These are phyloP conservation scores for Filobasidium wieringae DNA, from an alignment of 768 basidiomycete genomes.

Conservation along the genomic window DNA sequence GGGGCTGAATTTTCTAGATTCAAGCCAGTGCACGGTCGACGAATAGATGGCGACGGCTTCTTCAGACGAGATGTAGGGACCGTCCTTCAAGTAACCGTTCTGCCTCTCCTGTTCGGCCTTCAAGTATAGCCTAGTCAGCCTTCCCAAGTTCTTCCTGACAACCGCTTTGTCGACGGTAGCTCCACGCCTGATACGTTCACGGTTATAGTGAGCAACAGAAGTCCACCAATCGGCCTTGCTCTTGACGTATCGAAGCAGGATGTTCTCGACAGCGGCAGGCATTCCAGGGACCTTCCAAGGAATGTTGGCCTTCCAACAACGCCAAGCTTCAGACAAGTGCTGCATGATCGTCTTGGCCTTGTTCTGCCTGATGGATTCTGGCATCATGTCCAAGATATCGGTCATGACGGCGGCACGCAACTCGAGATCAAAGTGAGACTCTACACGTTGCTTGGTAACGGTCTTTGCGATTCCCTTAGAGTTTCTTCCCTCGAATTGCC, in stretches of 20 bases:
- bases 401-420: slow-evolving; percentile 98
- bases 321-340: slow-evolving; percentile 95
- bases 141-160: slow-evolving; percentile 96
- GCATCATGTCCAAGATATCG: slow-evolving; percentile 99
- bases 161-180: slow-evolving; percentile 62
- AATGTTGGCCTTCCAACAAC: slow-evolving; percentile 62
- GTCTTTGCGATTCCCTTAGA: slow-evolving; percentile 88
- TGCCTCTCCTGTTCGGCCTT: slow-evolving; percentile 99
- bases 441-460: slow-evolving; percentile 96
- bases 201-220: slow-evolving; percentile 96
- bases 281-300: slow-evolving; percentile 99
- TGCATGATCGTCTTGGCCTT: slow-evolving; percentile 99
- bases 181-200: slow-evolving; percentile 86
- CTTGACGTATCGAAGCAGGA: slow-evolving; percentile 97
- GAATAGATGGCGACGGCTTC: slow-evolving; percentile 99
- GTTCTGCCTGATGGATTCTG: slow-evolving; percentile 83
- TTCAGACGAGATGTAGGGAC: slow-evolving; percentile 96
- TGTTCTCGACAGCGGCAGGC: slow-evolving; percentile 97
- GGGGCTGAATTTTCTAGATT: slow-evolving; percentile 51
- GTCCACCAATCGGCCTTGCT: slow-evolving; percentile 99
- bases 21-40: slow-evolving; percentile 96
- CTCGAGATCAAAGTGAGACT: slow-evolving; percentile 96
- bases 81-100: slow-evolving; percentile 97
- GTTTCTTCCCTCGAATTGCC: slow-evolving; percentile 97
- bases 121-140: slow-evolving; percentile 90